Base-by-base conservation (phyloP, 1,139 yeast species). In the Pneumocystis murina region DNA sequence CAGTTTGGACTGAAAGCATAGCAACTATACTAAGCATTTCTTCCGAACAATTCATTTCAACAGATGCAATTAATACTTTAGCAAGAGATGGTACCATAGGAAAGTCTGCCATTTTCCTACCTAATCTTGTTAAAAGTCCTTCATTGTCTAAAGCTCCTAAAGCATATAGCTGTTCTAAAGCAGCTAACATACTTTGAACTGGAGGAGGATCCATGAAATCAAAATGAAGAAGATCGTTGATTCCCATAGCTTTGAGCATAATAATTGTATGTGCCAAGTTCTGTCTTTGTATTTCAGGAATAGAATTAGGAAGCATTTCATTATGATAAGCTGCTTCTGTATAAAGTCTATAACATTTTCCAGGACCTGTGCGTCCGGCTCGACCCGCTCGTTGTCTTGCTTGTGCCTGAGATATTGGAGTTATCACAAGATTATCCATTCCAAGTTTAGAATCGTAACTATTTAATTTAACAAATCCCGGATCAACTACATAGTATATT, bases 121-220 rank as follows among this genome's bases (percentile, higher is more conserved):
- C 99, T 39, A 87, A 75, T 2, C 76, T 72, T 0, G 97, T 92
- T 65, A 94, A 75, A 59, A 78, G 73, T 0, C 97, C 97, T 28
- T 83, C 82, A 54, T 84, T 86, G 71, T 90, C 95, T 59, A 94
- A 76, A 0, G 97, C 97, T 36, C 86, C 84, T 59, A 94, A 76
- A 57, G 87, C 85, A 71, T 84, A 92, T 59, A 94, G 77, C 68
- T 91, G 96, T 69, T 87, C 91, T 62, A 92, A 75, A 0, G 98
- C 96, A 14, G 84, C 79, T 61, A 86, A 72, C 80, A 92, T 80
- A 0, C 95, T 80, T 64, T 82, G 83, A 20, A 81, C 79, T 0
- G 94, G 86, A 0, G 99, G 99, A 8, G 95, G 91, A 71, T 92
- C 99, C 95, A 91, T 88, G 70, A 91, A 91, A 62, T 88, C 96